These are phyloP conservation scores for Chrysoporthe puriensis DNA, from an alignment of 2,329 filamentous ascomycete genomes.

Conservation along the genomic window DNA sequence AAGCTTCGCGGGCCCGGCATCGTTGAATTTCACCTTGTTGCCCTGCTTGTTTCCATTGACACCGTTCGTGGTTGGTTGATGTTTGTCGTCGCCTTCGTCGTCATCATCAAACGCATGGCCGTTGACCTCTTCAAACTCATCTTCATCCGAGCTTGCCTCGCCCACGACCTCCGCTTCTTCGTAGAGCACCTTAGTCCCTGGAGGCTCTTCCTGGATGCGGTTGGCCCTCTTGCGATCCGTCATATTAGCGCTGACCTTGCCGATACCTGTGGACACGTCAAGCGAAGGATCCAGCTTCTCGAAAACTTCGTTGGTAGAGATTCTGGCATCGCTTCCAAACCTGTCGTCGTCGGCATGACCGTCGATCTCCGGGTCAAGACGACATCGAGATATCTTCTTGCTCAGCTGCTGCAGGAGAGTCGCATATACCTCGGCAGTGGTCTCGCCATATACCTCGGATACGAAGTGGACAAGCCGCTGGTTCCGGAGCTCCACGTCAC, in stretches of 20 bases:
- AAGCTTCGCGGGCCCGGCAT: constrained; percentile 44
- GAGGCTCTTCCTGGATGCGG: constrained; percentile 44
- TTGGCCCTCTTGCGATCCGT: constrained; percentile 53
- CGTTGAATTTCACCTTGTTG: constrained; percentile 58
- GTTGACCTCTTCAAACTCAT: constrained; percentile 34
- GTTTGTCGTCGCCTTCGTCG: constrained; percentile 37
- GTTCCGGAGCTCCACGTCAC: constrained; percentile 80
- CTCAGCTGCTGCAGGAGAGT: constrained; percentile 74
- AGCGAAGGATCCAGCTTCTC: constrained; percentile 56
- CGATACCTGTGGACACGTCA: constrained; percentile 61
- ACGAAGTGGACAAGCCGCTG: constrained; percentile 75
- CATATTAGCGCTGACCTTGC: constrained; percentile 53
- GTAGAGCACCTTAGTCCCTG: constrained; percentile 32
- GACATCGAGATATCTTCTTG: constrained; percentile 68
- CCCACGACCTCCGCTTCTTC: constrained; percentile 37
- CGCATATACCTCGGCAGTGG: constrained; percentile 78
- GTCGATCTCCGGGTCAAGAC: constrained; percentile 57
- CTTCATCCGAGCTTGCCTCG: constrained; percentile 44
- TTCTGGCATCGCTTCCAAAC: constrained; percentile 39
- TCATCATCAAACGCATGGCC: constrained; percentile 44
- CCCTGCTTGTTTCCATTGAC: constrained; percentile 37
- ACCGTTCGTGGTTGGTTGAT: constrained; percentile 34
- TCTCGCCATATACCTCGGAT: constrained; percentile 69
- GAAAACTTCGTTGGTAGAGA: constrained; percentile 58
- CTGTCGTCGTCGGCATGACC: constrained; percentile 43